Evolutionary conservation across 169 alveolate species (phyloP), one percentile per base, ranked within the genome.

Genomic region (Babesia bigemina): DNA sequence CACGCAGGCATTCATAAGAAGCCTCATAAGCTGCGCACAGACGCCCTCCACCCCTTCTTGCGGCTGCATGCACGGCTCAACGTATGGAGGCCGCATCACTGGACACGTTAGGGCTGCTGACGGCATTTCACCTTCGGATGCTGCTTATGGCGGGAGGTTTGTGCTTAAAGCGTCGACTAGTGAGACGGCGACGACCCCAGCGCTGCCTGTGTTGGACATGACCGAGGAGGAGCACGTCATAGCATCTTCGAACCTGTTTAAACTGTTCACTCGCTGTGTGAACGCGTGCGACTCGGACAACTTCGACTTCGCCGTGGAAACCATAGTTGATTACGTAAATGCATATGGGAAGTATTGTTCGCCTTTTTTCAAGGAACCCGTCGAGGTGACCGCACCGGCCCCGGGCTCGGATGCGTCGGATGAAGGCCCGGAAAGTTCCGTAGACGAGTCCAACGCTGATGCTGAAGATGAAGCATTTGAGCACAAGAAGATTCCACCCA

Each of bases 341-440:
- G 66, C 47, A 6, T 67, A 67, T 39, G 58, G 29, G 0, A 11
- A 13, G 13, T 67, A 10, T 17, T 67, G 14, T 22, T 67, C 76
- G 26, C 63, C 45, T 17, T 67, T 67, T 22, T 67, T 67, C 39
- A 57, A 67, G 76, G 56, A 52, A 17, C 76, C 67, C 26, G 76
- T 55, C 3, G 76, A 67, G 66, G 63, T 52, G 17, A 24, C 63
- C 0, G 21, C 17, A 16, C 59, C 24, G 2, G 11, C 47, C 1
- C 39, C 26, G 22, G n/a, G 10, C 2, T 33, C 19, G 62, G 75
- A 47, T 14, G 63, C 2, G 36, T 24, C 73, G n/a, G 12, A 29
- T 13, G 39, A 26, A 17, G 49, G 16, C 16, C 16, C 29, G n/a
- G 60, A 2, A 24, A n/a, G 39, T 9, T 39, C 56, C 4, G 11